Evolutionary conservation across 768 basidiomycete species (phyloP).

Genomic region (Panaeolus cyanescens): DNA sequence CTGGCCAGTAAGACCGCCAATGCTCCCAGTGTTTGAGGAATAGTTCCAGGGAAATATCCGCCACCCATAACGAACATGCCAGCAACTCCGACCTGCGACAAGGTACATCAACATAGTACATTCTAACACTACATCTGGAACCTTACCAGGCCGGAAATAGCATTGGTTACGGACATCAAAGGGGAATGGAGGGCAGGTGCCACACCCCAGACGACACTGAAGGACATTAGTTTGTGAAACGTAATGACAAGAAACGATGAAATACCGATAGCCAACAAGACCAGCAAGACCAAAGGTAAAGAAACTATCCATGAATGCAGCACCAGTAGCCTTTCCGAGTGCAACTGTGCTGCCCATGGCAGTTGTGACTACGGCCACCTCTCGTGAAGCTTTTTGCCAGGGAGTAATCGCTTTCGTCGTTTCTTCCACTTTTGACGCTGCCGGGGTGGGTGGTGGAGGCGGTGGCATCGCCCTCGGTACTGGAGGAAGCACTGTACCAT

Average conservation of each 20-base stretch:
- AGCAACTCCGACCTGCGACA: slow-evolving; percentile 66
- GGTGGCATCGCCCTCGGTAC: slow-evolving; percentile 69
- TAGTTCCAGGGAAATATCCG: slow-evolving; percentile 77
- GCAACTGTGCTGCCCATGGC: slow-evolving; percentile 76
- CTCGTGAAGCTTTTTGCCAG: slow-evolving; percentile 79
- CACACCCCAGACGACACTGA: slow-evolving; percentile 86
- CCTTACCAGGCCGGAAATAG: slow-evolving; percentile 69
- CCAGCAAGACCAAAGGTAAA: slow-evolving; percentile 89
- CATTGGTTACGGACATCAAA: slow-evolving; percentile 89
- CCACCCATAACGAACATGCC: slow-evolving; percentile 93
- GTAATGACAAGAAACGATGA: background rate
- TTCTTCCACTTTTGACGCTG: slow-evolving; percentile 44
- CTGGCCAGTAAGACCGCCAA: slow-evolving; percentile 85
- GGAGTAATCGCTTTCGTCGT: slow-evolving; percentile 72
- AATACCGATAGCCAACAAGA: slow-evolving; percentile 69
- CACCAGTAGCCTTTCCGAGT: slow-evolving; percentile 78
- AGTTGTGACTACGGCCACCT: slow-evolving; percentile 72
- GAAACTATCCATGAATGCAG: slow-evolving; percentile 86
- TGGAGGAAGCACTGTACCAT: slow-evolving; percentile 66
- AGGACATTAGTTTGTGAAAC: background rate
- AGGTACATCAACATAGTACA: background rate
- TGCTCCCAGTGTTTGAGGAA: slow-evolving; percentile 80
- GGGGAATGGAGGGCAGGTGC: slow-evolving; percentile 88
- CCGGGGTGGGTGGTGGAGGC: slow-evolving; percentile 53
- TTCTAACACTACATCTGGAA: background rate